Evolutionary conservation across 805 yeast genomes (phyloP).

Genomic region (Suhomyces vadensis): DNA sequence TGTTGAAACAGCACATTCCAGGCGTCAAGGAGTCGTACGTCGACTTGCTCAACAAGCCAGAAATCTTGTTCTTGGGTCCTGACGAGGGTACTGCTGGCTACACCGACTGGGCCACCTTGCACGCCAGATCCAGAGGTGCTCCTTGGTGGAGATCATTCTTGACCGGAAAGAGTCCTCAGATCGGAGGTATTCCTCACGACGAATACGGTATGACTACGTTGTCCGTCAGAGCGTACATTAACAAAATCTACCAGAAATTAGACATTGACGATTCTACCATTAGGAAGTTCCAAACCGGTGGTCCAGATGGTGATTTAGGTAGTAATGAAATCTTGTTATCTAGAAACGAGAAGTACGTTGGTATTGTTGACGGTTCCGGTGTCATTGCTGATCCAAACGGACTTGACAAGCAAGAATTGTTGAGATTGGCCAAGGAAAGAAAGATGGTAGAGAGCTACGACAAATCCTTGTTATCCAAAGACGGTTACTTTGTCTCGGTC

Average conservation of each 20-base stretch:
- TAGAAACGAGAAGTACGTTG: conserved; percentile 78
- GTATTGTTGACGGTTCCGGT: conserved; percentile 94
- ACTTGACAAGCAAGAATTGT: conserved; percentile 73
- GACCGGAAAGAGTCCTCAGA: conserved; percentile 87
- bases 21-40: conserved; percentile 82
- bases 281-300: conserved; percentile 93
- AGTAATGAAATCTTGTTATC: conserved; percentile 92
- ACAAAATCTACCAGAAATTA: conserved; percentile 80
- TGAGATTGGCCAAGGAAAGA: conserved; percentile 76
- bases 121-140: conserved; percentile 89
- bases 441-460: conserved; percentile 73
- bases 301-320: conserved; percentile 98
- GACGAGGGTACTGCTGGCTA: conserved; percentile 97
- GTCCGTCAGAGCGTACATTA: conserved; percentile 89
- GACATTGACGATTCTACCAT: conserved; percentile 58
- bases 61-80: conserved; percentile 97
- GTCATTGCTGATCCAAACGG: conserved; percentile 92
- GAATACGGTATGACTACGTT: conserved; percentile 97
- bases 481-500: conserved; percentile 80
- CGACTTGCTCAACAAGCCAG: conserved; percentile 80
- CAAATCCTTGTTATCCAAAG: conserved; percentile 59
- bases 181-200: conserved; percentile 99
- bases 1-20: conserved; percentile 68
- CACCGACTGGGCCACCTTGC: conserved; percentile 96
- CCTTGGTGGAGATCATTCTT: conserved; percentile 98